Conservation (phyloP, 2,329 filamentous ascomycete species). For the Biscogniauxia marginata region DNA sequence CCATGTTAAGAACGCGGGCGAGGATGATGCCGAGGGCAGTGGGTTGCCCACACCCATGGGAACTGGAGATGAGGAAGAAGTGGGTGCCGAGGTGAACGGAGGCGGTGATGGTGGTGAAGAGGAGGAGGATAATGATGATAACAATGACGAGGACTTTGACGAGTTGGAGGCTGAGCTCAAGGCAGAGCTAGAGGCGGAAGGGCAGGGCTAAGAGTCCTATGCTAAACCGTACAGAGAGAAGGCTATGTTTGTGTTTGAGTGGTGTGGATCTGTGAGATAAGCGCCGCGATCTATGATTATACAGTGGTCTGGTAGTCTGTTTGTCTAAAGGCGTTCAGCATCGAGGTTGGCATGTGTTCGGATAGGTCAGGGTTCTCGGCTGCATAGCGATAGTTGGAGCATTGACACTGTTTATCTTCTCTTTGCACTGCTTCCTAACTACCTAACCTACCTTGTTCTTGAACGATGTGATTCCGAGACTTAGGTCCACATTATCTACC, state of each 20-base stretch:
- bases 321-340: neutral
- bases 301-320: neutral
- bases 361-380: slow-evolving; percentile 6
- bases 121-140: slow-evolving; percentile 23
- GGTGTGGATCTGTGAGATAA: neutral
- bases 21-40: slow-evolving; percentile 32
- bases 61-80: slow-evolving; percentile 43
- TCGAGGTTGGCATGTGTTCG: neutral
- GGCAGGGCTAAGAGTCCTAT: slow-evolving; percentile 13
- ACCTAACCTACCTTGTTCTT: no score
- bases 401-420: slow-evolving; percentile 1
- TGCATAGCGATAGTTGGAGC: slow-evolving; percentile 20
- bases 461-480: no score
- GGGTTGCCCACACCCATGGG: slow-evolving; percentile 37
- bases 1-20: slow-evolving; percentile 37
- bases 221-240: no score
- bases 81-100: slow-evolving; percentile 30
- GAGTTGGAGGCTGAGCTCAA: neutral
- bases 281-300: neutral
- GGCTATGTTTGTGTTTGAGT: neutral
- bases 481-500: no score
- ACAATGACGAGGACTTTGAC: slow-evolving; percentile 4
- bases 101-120: slow-evolving; percentile 30
- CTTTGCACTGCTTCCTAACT: neutral
- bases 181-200: slow-evolving; percentile 19